phyloP scores from a whole-genome alignment of 2,329 filamentous ascomycete species.

The Myriosclerotinia curreyana region DNA sequence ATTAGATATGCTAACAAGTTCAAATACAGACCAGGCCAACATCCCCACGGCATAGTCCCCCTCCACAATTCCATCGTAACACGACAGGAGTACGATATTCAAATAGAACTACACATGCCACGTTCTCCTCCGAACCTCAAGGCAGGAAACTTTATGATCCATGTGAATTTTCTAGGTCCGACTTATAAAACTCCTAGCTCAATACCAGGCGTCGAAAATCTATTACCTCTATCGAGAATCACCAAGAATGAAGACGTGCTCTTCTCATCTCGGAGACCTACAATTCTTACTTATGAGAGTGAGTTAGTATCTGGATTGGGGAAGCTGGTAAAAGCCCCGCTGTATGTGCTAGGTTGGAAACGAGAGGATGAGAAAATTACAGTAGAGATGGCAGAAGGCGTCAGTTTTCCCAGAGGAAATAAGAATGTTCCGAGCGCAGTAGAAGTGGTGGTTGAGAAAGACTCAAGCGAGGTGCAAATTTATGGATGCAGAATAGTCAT shows the following conservation, averaged over 20 bases:
- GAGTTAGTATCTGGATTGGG: slow-evolving; percentile 61
- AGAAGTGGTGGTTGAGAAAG: slow-evolving; percentile 44
- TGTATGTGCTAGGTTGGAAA: slow-evolving; percentile 65
- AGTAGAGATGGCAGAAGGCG: slow-evolving; percentile 69
- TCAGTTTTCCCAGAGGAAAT: slow-evolving; percentile 55
- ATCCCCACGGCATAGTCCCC: slow-evolving; percentile 37
- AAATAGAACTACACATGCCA: slow-evolving; percentile 71
- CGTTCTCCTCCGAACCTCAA: slow-evolving; percentile 71
- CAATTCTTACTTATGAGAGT: slow-evolving; percentile 74
- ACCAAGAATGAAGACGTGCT: slow-evolving; percentile 43
- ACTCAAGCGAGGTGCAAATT: slow-evolving; percentile 64
- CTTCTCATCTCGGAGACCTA: slow-evolving; percentile 67
- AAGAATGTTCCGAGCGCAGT: slow-evolving; percentile 49
- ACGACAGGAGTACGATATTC: slow-evolving; percentile 81
- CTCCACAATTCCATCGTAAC: slow-evolving; percentile 54
- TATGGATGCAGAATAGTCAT: slow-evolving; percentile 69
- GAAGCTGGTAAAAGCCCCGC: slow-evolving; percentile 61
- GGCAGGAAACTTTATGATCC: slow-evolving; percentile 93
- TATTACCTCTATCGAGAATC: slow-evolving; percentile 11
- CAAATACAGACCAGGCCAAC: slow-evolving; percentile 41
- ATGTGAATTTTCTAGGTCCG: slow-evolving; percentile 63
- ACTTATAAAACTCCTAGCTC: slow-evolving; percentile 40
- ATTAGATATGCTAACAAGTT: neutral
- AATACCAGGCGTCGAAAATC: slow-evolving; percentile 30
- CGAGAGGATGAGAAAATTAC: slow-evolving; percentile 61